Conservation (phyloP, 768 basidiomycete genomes). For the Favolaschia claudopus region DNA sequence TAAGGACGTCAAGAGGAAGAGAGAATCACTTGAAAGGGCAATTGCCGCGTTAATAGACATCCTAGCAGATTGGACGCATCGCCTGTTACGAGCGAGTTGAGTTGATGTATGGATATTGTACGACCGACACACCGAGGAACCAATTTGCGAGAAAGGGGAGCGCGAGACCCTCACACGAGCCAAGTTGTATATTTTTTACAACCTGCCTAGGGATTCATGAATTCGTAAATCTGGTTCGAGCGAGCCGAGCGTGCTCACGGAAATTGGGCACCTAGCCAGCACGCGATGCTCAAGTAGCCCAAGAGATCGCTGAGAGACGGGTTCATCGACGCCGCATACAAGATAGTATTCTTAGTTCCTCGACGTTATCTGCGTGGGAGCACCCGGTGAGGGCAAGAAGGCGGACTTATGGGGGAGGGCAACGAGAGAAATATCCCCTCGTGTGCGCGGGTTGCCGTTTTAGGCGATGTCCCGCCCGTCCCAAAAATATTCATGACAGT, state of each 20-base stretch:
- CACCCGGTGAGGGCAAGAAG: too few species aligned
- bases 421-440: too few species aligned
- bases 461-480: too few species aligned
- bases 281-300: constrained; percentile 75
- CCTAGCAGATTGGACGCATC: constrained; percentile 94
- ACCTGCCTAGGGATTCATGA: constrained; percentile 67
- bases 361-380: too few species aligned
- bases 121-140: constrained; percentile 75
- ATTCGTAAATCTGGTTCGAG: constrained; percentile 10
- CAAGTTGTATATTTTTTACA: constrained; percentile 73
- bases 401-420: too few species aligned
- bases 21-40: constrained; percentile 85
- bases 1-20: constrained; percentile 17
- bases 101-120: constrained; percentile 11
- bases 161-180: constrained; percentile 90
- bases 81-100: constrained; percentile 52
- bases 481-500: too few species aligned
- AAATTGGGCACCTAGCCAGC: constrained; percentile 89
- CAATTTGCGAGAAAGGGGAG: constrained; percentile 94
- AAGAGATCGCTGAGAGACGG: constrained; percentile 64
- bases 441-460: too few species aligned
- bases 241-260: constrained; percentile 63
- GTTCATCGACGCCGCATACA: constrained; percentile 16
- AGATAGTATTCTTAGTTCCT: too few species aligned
- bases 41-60: constrained; percentile 89